These are phyloP conservation scores for Pythium dissotocum DNA, from an alignment of 352 stramenopile species.

Conservation along the genomic window DNA sequence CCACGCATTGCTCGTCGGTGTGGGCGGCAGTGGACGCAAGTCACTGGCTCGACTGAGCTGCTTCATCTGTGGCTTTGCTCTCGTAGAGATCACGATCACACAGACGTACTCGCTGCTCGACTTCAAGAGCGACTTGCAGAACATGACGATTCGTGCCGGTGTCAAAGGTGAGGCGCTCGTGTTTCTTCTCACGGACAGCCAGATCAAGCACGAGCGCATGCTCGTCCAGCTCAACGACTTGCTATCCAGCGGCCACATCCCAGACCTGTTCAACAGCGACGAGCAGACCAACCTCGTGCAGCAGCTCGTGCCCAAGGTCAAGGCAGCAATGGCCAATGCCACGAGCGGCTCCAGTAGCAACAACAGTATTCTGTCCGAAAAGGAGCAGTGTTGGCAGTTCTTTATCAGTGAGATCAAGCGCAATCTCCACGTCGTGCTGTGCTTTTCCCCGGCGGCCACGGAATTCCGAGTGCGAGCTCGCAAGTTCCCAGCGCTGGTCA, in stretches of 20 bases:
- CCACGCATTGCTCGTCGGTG: slow-evolving; percentile 93
- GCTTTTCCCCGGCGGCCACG: slow-evolving; percentile 91
- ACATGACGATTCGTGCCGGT: slow-evolving; percentile 87
- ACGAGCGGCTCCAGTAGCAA: slow-evolving; percentile 18
- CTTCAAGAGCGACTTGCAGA: slow-evolving; percentile 95
- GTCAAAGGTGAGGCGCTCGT: slow-evolving; percentile 92
- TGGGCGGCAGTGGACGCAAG: slow-evolving; percentile 94
- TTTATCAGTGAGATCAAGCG: slow-evolving; percentile 90
- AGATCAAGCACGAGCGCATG: slow-evolving; percentile 96
- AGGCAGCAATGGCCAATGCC: slow-evolving; percentile 45
- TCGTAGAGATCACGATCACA: slow-evolving; percentile 91
- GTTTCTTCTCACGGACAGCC: slow-evolving; percentile 92
- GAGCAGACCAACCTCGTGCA: slow-evolving; percentile 91
- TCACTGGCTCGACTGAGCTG: slow-evolving; percentile 89
- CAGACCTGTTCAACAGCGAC: slow-evolving; percentile 91
- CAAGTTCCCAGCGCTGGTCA: slow-evolving; percentile 94
- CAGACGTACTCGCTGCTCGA: slow-evolving; percentile 90
- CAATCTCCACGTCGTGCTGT: slow-evolving; percentile 95
- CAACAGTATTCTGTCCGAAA: slow-evolving; percentile 77
- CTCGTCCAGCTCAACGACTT: slow-evolving; percentile 95
- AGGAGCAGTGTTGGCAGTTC: slow-evolving; percentile 91
- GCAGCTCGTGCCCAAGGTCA: slow-evolving; percentile 84
- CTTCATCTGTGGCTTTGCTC: slow-evolving; percentile 90
- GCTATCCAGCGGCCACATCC: slow-evolving; percentile 90
- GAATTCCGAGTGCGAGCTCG: slow-evolving; percentile 87